Evolutionary conservation across 805 yeast genomes (phyloP).

Genomic region (Lachancea waltii): DNA sequence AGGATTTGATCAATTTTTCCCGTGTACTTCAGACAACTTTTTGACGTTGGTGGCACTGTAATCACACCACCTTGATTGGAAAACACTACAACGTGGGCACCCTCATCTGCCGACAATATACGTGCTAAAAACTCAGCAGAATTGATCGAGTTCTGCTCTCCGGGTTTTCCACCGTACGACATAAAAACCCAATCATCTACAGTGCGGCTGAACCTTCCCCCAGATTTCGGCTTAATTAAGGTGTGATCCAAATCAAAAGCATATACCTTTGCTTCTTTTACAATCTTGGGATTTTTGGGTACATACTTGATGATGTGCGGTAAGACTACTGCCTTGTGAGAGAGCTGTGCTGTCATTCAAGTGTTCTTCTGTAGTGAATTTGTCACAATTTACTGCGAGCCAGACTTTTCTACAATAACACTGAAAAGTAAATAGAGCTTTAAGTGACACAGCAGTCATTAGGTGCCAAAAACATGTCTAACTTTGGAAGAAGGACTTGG

Average conservation of each 20-base stretch:
- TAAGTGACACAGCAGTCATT: too few species aligned
- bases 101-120: conserved; percentile 5
- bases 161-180: conserved; percentile 24
- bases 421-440: too few species aligned
- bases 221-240: conserved; percentile 45
- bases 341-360: conserved; percentile 6
- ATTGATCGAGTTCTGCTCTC: conserved; percentile 3
- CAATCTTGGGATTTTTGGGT: conserved; percentile 25
- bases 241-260: conserved; percentile 88
- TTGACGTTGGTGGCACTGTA: conserved; percentile 26
- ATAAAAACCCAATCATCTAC: conserved; percentile 75
- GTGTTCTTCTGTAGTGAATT: too few species aligned
- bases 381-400: too few species aligned
- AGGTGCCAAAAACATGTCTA: conserved; percentile 16
- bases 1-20: conserved; percentile 38
- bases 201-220: conserved; percentile 47
- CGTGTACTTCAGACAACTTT: conserved; percentile 35
- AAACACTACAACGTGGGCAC: conserved; percentile 55
- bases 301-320: conserved; percentile 40
- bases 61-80: conserved; percentile 73
- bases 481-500: conserved; percentile 66
- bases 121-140: conserved; percentile 1
- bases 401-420: too few species aligned
- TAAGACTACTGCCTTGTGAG: conserved; percentile 33
- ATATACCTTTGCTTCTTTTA: conserved; percentile 35